Evolutionary conservation across 257 asterid species (phyloP).

Genomic region (Solanum gracilifrons): DNA sequence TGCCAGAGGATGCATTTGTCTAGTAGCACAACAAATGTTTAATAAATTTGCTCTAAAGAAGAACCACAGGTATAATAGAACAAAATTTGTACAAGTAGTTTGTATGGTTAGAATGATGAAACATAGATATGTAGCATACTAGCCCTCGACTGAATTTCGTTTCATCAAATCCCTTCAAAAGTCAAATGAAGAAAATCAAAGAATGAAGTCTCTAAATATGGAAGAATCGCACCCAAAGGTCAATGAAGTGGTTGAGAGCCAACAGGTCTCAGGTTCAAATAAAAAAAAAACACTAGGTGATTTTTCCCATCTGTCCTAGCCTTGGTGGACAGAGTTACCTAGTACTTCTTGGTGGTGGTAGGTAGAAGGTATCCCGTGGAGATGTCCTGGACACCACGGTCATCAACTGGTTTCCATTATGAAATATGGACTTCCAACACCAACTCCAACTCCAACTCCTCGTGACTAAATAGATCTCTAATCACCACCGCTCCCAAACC

Average conservation of each 20-base stretch:
- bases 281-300: not conserved
- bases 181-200: not conserved
- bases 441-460: not conserved
- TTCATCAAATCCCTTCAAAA: not conserved
- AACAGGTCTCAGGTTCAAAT: not conserved
- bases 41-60: not conserved
- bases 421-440: not conserved
- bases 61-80: not conserved
- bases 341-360: not conserved
- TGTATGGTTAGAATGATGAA: not conserved
- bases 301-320: too few relatives aligned
- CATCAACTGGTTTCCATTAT: not conserved
- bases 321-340: not conserved
- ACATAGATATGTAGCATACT: not conserved
- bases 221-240: not conserved
- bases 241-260: not conserved
- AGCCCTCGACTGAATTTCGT: not conserved
- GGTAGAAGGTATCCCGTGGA: not conserved
- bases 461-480: not conserved
- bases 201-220: not conserved
- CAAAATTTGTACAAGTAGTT: not conserved
- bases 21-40: not conserved
- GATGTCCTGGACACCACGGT: not conserved
- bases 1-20: conserved; percentile 51
- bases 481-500: not conserved